Evolutionary conservation across 257 asterid species (phyloP).

Genomic region (Penstemon barbatus): DNA sequence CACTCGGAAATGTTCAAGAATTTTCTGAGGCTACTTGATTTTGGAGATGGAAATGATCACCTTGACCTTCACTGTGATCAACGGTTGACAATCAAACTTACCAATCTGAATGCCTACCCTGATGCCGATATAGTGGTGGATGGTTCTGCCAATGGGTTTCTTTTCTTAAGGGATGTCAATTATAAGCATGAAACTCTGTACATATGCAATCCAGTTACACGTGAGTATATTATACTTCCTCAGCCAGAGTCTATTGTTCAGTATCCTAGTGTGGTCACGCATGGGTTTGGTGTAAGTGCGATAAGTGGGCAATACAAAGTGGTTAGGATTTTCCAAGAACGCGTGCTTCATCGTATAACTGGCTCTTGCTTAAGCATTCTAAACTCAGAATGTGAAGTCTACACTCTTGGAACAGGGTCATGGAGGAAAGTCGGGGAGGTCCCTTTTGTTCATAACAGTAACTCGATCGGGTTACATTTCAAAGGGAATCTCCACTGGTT

Average conservation of each 20-base stretch:
- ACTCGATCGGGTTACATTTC: constrained; percentile 32
- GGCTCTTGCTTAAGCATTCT: constrained; percentile 25
- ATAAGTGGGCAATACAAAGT: constrained; percentile 40
- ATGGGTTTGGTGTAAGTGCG: constrained; percentile 40
- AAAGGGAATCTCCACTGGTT: constrained; percentile 55
- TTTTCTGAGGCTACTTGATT: constrained; percentile 28
- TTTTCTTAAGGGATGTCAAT: constrained; percentile 31
- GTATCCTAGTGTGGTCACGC: constrained; percentile 30
- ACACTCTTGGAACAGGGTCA: constrained; percentile 40
- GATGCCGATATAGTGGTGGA: constrained; percentile 37
- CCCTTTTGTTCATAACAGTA: constrained; percentile 34
- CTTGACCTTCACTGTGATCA: constrained; percentile 20
- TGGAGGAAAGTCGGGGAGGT: constrained; percentile 39
- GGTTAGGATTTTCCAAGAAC: constrained; percentile 46
- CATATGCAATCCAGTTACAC: constrained; percentile 48
- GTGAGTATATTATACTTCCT: constrained; percentile 37
- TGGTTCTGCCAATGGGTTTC: constrained; percentile 45
- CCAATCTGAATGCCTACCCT: constrained; percentile 3
- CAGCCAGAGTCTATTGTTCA: constrained; percentile 17
- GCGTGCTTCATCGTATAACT: constrained; percentile 25
- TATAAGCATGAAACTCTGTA: constrained; percentile 33
- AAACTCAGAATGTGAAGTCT: constrained; percentile 43
- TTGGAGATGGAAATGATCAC: constrained; percentile 23
- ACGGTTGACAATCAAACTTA: constrained; percentile 22
- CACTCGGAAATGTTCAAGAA: constrained; percentile 28